Conservation (phyloP, 257 asterid species). For the Lantana camara region DNA sequence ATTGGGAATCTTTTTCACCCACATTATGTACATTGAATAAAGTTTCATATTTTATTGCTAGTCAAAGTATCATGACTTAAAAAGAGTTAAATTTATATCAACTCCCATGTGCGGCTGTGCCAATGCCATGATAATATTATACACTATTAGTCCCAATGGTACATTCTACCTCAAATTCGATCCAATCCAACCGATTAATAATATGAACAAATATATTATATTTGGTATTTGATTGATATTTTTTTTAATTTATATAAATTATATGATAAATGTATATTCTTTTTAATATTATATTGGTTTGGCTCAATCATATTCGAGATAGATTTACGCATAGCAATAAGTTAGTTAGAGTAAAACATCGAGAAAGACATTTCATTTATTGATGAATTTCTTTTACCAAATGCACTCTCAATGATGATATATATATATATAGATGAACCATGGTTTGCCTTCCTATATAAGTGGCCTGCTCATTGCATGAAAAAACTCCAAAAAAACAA, state of each 20-base stretch:
- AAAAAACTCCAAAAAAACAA: slow-evolving; percentile 23
- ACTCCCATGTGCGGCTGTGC: slow-evolving; percentile 38
- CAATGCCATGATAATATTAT: slow-evolving; percentile 10
- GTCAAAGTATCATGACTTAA: slow-evolving; percentile 14
- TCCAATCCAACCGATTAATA: slow-evolving; percentile 6
- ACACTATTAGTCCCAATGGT: background rate
- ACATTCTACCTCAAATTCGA: background rate
- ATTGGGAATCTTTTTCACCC: slow-evolving; percentile 25
- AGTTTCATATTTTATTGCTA: slow-evolving; percentile 1
- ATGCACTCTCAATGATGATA: no score
- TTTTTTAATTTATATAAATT: no score
- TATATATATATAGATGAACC: no score
- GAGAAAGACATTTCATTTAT: no score
- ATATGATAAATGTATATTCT: no score
- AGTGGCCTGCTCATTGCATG: slow-evolving; percentile 35
- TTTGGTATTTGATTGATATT: no score
- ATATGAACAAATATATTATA: background rate
- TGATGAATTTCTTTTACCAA: no score
- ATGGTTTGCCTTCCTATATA: slow-evolving; percentile 32
- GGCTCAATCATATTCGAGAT: no score
- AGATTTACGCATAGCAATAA: no score
- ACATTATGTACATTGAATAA: background rate
- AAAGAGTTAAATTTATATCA: slow-evolving; percentile 7
- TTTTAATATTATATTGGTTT: no score
- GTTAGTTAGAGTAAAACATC: no score